Base-by-base conservation (phyloP, 306 rosid genomes). In the Acacia confusa region DNA sequence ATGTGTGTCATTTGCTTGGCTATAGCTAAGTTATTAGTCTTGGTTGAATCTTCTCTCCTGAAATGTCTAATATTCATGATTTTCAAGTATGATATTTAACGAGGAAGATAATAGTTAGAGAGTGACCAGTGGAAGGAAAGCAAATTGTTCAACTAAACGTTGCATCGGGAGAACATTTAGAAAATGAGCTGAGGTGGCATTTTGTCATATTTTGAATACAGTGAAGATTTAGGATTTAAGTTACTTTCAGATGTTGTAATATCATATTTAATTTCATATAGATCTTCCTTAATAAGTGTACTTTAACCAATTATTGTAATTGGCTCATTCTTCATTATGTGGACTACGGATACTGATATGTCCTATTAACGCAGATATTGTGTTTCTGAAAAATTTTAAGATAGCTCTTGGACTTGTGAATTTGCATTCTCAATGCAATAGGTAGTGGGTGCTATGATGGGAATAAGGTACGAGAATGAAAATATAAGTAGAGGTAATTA, bases 71-170 rank as follows among this genome's bases (percentile, higher is more conserved):
- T 84, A 41, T 79, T 66, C 52, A 34, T 79, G 14, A 41, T 72
- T n/a, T 55, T 73, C 34, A 66, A 48, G 48, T 43, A 28, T 81
- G 77, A 48, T 57, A 72, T 79, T 47, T 63, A 45, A 58, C 66
- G 13, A 20, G 63, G 83, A 79, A 76, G 76, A n/a, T 71, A 38
- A 72, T 36, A 36, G 67, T 43, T 64, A 75, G 82, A 30, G 72
- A 58, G 68, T 36, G 45, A 84, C 73, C 71, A 81, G 32, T 78
- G 45, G 85, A 69, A 50, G 74, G 45, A 64, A 48, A 52, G 60
- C 55, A 15, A 14, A 14, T 58, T 81, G 36, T 61, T 78, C 8
- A 83, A 74, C 36, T 73, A 60, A 24, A 6, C 32, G 68, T 34
- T 81, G 63, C 74, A 38, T 34, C 3, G 8, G 72, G 70, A 65